Percentiles rank a stretch among this genome's conserved stretches.
phyloP scores from a whole-genome alignment of 192 early-diverging fungal genomes.

The Funneliformis geosporum region DNA sequence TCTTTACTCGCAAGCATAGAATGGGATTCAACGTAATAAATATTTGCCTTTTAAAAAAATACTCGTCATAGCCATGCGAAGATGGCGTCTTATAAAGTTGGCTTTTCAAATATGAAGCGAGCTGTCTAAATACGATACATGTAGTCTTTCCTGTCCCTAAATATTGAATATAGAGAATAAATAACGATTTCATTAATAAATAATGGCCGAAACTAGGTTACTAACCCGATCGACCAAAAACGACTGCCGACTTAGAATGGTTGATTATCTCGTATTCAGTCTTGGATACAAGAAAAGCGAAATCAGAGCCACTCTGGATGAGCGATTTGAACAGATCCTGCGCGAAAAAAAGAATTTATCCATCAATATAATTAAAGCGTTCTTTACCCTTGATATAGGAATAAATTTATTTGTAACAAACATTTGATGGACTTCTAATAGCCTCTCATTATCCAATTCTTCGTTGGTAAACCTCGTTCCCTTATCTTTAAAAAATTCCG shows the following conservation, averaged over 20 bases:
- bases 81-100: not conserved
- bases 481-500: not conserved
- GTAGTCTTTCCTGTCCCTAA: constrained; percentile 23
- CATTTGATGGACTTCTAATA: constrained; percentile 16
- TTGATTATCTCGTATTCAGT: constrained; percentile 24
- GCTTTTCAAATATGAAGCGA: not conserved
- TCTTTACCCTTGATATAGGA: constrained; percentile 27
- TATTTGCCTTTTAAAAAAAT: constrained; percentile 27
- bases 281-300: constrained; percentile 25
- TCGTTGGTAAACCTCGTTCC: not conserved
- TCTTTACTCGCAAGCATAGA: not conserved
- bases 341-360: not conserved
- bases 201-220: not conserved
- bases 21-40: constrained; percentile 10
- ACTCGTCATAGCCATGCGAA: not conserved
- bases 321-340: constrained; percentile 22
- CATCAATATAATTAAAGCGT: not conserved
- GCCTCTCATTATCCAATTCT: not conserved
- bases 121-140: not conserved
- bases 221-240: constrained; percentile 29
- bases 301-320: not conserved
- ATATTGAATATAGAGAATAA: not conserved
- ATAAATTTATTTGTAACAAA: constrained; percentile 26
- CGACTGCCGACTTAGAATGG: constrained; percentile 8
- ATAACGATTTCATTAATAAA: not conserved